A percentile compares a stretch with the other conserved stretches of the same genome.
These are phyloP conservation scores for Blastobotrys ciferrii DNA, from an alignment of 1,139 yeast genomes.

Conservation along the genomic window DNA sequence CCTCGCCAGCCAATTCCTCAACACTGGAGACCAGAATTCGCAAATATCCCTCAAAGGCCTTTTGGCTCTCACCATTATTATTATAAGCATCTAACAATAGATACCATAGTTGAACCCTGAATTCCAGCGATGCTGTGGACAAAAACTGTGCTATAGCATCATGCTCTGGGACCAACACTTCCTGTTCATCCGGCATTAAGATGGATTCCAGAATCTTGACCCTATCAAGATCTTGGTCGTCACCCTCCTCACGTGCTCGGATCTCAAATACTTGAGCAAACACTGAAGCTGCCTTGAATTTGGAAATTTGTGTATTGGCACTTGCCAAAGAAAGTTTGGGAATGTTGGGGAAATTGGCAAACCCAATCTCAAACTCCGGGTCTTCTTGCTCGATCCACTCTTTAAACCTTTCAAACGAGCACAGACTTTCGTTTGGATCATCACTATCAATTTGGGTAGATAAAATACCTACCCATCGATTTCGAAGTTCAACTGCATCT, in stretches of 20 bases:
- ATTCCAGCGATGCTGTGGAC: conserved; percentile 58
- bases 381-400: conserved; percentile 21
- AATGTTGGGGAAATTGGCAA: conserved; percentile 44
- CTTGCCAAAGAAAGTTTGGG: conserved; percentile 53
- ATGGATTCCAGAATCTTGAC: conserved; percentile 57
- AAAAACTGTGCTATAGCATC: conserved; percentile 60
- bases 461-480: conserved; percentile 44
- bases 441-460: conserved; percentile 39
- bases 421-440: conserved; percentile 32
- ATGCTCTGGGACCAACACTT: conserved; percentile 36
- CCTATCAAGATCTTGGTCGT: conserved; percentile 19
- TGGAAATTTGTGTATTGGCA: conserved; percentile 61
- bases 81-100: conserved; percentile 63
- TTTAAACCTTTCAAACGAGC: conserved; percentile 27
- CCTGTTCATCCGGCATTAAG: conserved; percentile 34
- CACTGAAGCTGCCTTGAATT: conserved; percentile 61
- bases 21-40: conserved; percentile 47
- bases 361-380: conserved; percentile 37
- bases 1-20: conserved; percentile 38
- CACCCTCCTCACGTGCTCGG: conserved; percentile 11
- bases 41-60: conserved; percentile 56
- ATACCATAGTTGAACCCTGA: conserved; percentile 74
- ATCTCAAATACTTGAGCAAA: conserved; percentile 56
- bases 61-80: conserved; percentile 40
- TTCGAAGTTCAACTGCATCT: conserved; percentile 27